Evolutionary conservation across 1,139 yeast genomes (phyloP).

Genomic region (Scheffersomyces cryptocercus): DNA sequence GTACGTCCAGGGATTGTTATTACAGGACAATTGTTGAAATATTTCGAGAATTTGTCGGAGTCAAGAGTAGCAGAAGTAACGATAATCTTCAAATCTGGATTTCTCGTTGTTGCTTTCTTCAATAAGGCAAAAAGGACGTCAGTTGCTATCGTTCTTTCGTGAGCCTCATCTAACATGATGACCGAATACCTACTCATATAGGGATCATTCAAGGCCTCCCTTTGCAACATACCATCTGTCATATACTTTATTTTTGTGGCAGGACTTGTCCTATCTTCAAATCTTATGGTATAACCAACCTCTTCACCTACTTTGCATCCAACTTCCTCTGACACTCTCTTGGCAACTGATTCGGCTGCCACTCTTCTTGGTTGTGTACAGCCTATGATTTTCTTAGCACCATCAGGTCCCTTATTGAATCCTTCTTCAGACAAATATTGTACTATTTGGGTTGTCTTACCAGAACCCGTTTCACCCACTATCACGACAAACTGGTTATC

Average conservation of each 20-base stretch:
- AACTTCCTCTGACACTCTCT: constrained; percentile 67
- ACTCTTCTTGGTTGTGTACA: constrained; percentile 78
- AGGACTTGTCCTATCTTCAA: constrained; percentile 58
- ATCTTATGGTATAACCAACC: constrained; percentile 69
- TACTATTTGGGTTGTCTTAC: constrained; percentile 31
- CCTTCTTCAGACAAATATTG: constrained; percentile 44
- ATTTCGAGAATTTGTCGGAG: constrained; percentile 75
- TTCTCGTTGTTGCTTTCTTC: constrained; percentile 65
- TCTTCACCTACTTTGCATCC: constrained; percentile 58
- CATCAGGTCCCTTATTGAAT: constrained; percentile 20
- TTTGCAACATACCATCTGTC: constrained; percentile 92
- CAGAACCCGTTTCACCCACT: constrained; percentile 50
- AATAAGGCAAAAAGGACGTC: constrained; percentile 87
- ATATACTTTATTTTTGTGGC: constrained; percentile 67
- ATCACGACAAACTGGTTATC: constrained; percentile 46
- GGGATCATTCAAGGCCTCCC: constrained; percentile 81
- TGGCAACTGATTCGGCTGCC: constrained; percentile 70
- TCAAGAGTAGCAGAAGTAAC: constrained; percentile 94
- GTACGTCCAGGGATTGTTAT: constrained; percentile 86
- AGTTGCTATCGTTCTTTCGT: constrained; percentile 92
- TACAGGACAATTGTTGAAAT: constrained; percentile 79
- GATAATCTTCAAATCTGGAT: constrained; percentile 77
- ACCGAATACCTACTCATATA: constrained; percentile 72
- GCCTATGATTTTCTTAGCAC: constrained; percentile 51
- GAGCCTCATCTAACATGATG: constrained; percentile 93